Evolutionary conservation across 73 alveolate species (phyloP).

Genomic region (Uronychia setigera): DNA sequence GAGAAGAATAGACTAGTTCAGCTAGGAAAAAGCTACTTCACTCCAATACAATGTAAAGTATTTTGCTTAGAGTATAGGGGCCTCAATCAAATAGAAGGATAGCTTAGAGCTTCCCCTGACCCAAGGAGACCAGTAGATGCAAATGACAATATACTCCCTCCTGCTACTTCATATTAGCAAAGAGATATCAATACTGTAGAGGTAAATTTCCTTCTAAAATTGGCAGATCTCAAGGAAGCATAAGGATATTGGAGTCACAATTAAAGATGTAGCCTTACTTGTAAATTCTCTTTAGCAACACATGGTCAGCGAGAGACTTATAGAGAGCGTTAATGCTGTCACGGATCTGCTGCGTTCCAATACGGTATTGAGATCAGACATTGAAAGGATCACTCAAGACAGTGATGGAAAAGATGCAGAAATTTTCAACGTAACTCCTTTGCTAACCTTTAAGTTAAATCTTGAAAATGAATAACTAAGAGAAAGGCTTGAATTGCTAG

Average conservation of each 20-base stretch:
- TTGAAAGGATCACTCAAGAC: constrained; percentile 8
- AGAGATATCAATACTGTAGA: too few species aligned
- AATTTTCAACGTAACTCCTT: constrained; percentile 2
- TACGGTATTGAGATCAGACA: constrained; percentile 36
- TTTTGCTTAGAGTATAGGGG: too few species aligned
- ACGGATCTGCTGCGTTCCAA: constrained; percentile 52
- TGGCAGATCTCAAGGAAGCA: not conserved
- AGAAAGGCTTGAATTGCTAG: constrained; percentile 47
- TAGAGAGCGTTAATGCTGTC: constrained; percentile 53
- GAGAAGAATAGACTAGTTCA: not conserved
- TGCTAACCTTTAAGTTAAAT: constrained; percentile 8
- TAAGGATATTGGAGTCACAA: not conserved
- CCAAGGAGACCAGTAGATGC: not conserved
- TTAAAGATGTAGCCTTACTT: not conserved
- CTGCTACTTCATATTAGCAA: too few species aligned
- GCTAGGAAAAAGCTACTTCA: too few species aligned
- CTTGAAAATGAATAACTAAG: constrained; percentile 44
- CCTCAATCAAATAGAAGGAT: too few species aligned
- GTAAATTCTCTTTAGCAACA: not conserved
- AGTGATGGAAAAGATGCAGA: constrained; percentile 37
- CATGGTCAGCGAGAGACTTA: constrained; percentile 37
- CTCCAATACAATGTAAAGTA: too few species aligned
- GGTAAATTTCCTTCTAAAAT: not conserved
- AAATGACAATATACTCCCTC: not conserved
- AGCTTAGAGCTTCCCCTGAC: too few species aligned